These are phyloP conservation scores for Trichoderma oligosporum DNA, from an alignment of 2,329 filamentous ascomycete species.

Conservation along the genomic window DNA sequence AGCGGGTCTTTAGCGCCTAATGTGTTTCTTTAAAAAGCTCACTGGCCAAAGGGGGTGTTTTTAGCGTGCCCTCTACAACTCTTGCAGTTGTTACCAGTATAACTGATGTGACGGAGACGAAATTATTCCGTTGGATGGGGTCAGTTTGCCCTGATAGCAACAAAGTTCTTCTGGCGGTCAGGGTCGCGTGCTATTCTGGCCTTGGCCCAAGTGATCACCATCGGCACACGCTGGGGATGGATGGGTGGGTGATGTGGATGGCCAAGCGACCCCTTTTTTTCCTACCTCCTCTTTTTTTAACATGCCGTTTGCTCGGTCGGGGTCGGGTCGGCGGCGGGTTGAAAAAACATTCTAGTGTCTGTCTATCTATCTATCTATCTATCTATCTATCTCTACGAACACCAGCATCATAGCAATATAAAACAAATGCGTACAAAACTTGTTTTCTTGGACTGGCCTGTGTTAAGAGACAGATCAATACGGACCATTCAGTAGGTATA, in stretches of 20 bases:
- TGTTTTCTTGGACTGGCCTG: too few relatives aligned
- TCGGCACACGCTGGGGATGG: conserved; percentile 14
- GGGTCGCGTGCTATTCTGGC: conserved; percentile 18
- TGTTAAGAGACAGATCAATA: too few relatives aligned
- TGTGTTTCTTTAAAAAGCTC: neutral
- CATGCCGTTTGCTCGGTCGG: conserved; percentile 14
- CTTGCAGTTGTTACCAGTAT: neutral
- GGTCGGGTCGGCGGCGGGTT: neutral
- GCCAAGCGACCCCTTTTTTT: conserved; percentile 15
- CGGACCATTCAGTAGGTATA: too few relatives aligned
- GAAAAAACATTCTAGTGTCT: neutral
- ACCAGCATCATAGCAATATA: too few relatives aligned
- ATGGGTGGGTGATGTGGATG: conserved; percentile 10
- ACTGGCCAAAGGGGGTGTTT: neutral
- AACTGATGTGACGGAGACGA: neutral
- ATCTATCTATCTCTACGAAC: too few relatives aligned
- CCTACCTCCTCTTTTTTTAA: conserved; percentile 15
- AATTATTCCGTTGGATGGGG: neutral
- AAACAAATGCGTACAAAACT: too few relatives aligned
- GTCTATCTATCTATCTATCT: neutral
- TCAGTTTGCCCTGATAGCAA: neutral
- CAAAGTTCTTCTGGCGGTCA: conserved; percentile 7
- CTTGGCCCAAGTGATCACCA: conserved; percentile 3
- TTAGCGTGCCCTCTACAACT: neutral
- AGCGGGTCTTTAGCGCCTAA: conserved; percentile 18